These are phyloP conservation scores for Clavispora fructus DNA, from an alignment of 805 yeast genomes.

Conservation along the genomic window DNA sequence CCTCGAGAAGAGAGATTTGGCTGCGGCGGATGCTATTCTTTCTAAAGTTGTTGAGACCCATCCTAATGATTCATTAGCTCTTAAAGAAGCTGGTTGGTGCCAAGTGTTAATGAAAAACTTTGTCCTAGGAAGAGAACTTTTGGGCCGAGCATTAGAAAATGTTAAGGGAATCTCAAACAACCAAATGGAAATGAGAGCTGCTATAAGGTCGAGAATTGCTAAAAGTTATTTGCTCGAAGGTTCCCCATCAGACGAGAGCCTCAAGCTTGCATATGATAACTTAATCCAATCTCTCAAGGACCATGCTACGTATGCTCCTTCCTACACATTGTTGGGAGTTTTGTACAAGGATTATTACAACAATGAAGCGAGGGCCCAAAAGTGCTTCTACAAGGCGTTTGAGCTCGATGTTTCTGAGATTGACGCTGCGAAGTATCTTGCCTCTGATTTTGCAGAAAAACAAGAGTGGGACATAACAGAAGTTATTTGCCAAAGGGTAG, in stretches of 20 bases:
- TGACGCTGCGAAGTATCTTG: constrained; percentile 67
- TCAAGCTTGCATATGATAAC: constrained; percentile 50
- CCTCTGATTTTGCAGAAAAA: constrained; percentile 58
- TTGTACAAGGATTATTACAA: constrained; percentile 55
- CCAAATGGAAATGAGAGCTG: constrained; percentile 54
- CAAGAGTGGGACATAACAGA: constrained; percentile 86
- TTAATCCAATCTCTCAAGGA: constrained; percentile 61
- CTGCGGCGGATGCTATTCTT: constrained; percentile 51
- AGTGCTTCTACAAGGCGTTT: constrained; percentile 85
- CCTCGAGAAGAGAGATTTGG: constrained; percentile 57
- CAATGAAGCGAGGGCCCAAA: constrained; percentile 67
- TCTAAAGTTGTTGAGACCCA: constrained; percentile 41
- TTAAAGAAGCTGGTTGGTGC: constrained; percentile 77
- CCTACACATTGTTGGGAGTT: constrained; percentile 76
- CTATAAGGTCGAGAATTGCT: constrained; percentile 69
- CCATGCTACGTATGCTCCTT: constrained; percentile 63
- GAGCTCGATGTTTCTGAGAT: constrained; percentile 78
- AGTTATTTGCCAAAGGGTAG: constrained; percentile 59
- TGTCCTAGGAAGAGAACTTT: constrained; percentile 46
- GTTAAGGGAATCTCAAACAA: constrained; percentile 48
- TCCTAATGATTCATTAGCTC: constrained; percentile 55
- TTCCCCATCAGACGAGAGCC: constrained; percentile 11
- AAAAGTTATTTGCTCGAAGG: constrained; percentile 45
- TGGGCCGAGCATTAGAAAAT: constrained; percentile 39
- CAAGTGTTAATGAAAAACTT: constrained; percentile 48